Percentiles rank a stretch among this genome's conserved stretches.
phyloP scores from a whole-genome alignment of 192 early-diverging fungal species.

The Chytriomyces hyalinus region DNA sequence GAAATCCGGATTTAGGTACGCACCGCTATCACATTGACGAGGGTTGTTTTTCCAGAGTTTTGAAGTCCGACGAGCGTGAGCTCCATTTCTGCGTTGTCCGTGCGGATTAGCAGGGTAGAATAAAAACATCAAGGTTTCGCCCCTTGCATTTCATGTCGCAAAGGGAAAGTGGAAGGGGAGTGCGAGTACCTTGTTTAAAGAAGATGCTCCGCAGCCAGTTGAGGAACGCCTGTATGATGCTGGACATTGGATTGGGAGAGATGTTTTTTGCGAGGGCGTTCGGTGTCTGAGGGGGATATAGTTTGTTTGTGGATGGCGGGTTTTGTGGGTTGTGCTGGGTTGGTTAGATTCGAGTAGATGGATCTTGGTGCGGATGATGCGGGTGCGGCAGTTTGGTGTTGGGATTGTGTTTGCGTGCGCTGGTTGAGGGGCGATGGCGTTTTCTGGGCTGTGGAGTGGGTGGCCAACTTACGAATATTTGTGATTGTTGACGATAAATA shows the following conservation, averaged over 20 bases:
- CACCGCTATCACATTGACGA: conserved; percentile 66
- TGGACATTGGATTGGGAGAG: conserved; percentile 17
- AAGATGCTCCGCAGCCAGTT: conserved; percentile 58
- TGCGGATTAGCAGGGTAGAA: background rate
- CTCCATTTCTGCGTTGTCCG: conserved; percentile 56
- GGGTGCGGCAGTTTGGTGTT: background rate
- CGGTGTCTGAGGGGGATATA: no score
- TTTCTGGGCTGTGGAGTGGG: background rate
- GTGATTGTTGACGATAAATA: background rate
- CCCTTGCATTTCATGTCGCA: conserved; percentile 27
- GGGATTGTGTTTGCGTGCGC: background rate
- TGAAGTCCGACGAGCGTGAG: conserved; percentile 65
- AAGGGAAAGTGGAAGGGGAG: conserved; percentile 41
- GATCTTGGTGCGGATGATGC: background rate
- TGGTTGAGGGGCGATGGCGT: background rate
- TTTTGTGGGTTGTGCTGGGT: background rate
- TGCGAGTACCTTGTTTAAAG: conserved; percentile 57
- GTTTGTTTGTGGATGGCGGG: background rate
- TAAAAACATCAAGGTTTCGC: background rate
- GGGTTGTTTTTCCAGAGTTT: conserved; percentile 66
- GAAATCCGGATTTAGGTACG: background rate
- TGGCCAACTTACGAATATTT: no score
- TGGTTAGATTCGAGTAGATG: background rate
- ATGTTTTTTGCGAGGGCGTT: no score
- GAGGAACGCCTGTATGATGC: conserved; percentile 38